Evolutionary conservation across 108 stramenopile genomes (phyloP).

Genomic region (Skeletonema marinoi): DNA sequence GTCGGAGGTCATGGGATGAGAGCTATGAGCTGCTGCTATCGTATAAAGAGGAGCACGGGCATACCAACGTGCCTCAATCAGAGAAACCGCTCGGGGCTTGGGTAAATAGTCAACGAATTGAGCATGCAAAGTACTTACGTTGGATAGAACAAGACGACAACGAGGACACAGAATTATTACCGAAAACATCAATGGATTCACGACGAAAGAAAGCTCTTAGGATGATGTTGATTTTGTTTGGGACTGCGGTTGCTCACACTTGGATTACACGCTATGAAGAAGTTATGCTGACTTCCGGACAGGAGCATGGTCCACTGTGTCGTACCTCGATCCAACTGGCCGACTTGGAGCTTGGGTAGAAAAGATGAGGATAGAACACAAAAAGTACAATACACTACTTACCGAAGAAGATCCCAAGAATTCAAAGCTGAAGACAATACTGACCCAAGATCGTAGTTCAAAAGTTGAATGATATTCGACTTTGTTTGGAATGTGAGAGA

Average conservation of each 20-base stretch:
- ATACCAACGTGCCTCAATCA: conserved; percentile 37
- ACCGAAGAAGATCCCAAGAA: not conserved
- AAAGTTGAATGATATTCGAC: conserved; percentile 9
- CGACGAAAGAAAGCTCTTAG: conserved; percentile 14
- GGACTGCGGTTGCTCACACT: conserved; percentile 36
- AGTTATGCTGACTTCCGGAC: conserved; percentile 31
- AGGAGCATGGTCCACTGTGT: conserved; percentile 27
- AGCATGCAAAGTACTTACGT: conserved; percentile 23
- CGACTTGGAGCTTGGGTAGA: conserved; percentile 24
- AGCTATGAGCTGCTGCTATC: conserved; percentile 23
- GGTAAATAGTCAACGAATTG: conserved; percentile 41
- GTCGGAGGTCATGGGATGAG: conserved; percentile 39
- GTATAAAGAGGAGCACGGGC: conserved; percentile 24
- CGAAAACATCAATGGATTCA: conserved; percentile 38
- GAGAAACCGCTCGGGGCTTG: conserved; percentile 33
- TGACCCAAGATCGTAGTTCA: conserved; percentile 6
- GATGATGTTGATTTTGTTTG: conserved; percentile 46
- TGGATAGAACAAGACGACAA: conserved; percentile 1
- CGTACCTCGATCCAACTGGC: conserved; percentile 22
- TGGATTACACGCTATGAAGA: conserved; percentile 34
- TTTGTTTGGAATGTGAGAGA: conserved; percentile 15
- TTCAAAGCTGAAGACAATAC: conserved; percentile 10
- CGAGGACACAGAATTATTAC: not conserved
- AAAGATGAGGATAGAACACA: conserved; percentile 16
- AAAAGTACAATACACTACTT: conserved; percentile 12